Evolutionary conservation across 2,329 filamentous ascomycete genomes (phyloP), one percentile per base, ranked within the genome.

Genomic region (Drechslerella dactyloides): DNA sequence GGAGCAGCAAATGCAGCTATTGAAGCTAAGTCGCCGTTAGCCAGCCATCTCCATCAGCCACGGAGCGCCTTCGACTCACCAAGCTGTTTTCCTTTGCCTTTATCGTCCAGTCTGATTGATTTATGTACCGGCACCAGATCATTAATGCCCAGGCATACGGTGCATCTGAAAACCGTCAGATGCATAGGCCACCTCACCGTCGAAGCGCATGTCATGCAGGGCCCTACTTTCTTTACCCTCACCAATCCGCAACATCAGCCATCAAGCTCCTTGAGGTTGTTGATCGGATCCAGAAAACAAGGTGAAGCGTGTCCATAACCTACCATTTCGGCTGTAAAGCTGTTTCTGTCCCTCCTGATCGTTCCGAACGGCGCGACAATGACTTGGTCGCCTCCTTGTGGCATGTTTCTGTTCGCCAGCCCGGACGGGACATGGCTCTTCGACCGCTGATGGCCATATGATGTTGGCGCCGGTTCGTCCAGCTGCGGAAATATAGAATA

Each of bases 171-270:
- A 40, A 89, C 85, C 37, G 85, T 85, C 73, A 92, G 80, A 59
- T 88, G 85, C 73, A 84, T 85, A 1, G 91, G 91, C 88, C 91
- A 96, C 64, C 89, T 85, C 74, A 96, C 88, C 63, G 87, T 85
- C 61, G 89, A 89, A 76, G 89, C 90, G 79, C 92, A 96, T 35
- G 91, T 93, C 85, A 93, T 92, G 78, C 92, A 96, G 76, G 86
- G 87, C 21, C 90, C 89, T 33, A 86, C 88, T 27, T 83, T 74
- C 76, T 76, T 65, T 35, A 44, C 37, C 37, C 48, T 52, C 17
- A 27, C 40, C 40, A 15, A 44, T 6, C 11, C 40, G 17, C 17
- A 17, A 44, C 11, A 44, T 44, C 15, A 44, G 40, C 40, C 13
- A 6, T 17, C 40, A 21, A 48, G 15, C 11, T 21, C 19, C 19